Evolutionary conservation across 73 alveolate species (phyloP), one percentile per base, ranked within the genome.

Genomic region (Loxodes magnus): DNA sequence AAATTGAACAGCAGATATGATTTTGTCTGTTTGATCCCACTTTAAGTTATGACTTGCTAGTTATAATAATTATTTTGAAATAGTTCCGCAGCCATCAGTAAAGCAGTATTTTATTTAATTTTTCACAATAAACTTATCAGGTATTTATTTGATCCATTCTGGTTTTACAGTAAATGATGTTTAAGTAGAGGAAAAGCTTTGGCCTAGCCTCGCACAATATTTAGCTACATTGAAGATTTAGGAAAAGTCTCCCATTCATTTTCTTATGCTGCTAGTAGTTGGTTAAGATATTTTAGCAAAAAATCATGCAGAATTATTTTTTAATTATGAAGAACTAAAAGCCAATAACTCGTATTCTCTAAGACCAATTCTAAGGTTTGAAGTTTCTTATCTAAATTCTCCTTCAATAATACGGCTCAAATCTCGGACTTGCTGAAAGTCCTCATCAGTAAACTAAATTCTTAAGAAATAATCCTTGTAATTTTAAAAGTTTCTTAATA

Each of bases 181-280:
- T 0, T 83, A 81, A 2, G 79, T 75, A 4, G 94, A 57, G 24
- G 88, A 69, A 37, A 87, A 82, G 34, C 89, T 53, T 59, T 78
- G 88, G 6, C 96, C 96, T 19, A 82, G 35, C 36, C 96, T 68
- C 12, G 96, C 92, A 20, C 82, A 83, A 69, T 85, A 75, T 54
- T 85, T 85, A 55, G 79, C 89, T 22, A 71, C 72, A 30, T 51
- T 48, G 25, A 62, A 63, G 15, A 81, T 80, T 4, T 35, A 43
- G n/a, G 74, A 64, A 53, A 85, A 85, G 37, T 82, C 82, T 20
- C 96, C 96, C 48, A 85, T 56, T 52, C 62, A 67, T 31, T 63
- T 57, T 33, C 46, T 39, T 29, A 80, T 70, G 31, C 51, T 36
- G 21, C 43, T 69, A 15, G 66, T 70, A 34, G 56, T 49, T 22